Evolutionary conservation across 73 alveolate species (phyloP).

Genomic region (Tetrahymena thermophila): DNA sequence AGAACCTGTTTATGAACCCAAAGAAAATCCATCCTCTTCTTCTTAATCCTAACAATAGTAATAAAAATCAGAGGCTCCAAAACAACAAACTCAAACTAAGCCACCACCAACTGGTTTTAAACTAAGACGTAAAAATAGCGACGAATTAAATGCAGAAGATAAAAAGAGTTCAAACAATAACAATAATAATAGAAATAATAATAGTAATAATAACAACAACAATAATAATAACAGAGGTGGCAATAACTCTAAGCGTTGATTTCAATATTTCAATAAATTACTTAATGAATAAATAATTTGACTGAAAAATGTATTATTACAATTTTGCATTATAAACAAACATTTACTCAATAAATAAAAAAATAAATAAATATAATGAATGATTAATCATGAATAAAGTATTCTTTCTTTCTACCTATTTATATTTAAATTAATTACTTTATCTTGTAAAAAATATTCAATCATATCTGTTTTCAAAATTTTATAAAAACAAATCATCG

Average conservation of each 20-base stretch:
- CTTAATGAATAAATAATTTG: neutral
- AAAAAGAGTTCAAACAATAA: neutral
- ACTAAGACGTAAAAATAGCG: neutral
- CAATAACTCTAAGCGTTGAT: neutral
- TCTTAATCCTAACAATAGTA: neutral
- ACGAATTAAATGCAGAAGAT: neutral
- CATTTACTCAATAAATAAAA: too few relatives aligned
- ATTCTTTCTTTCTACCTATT: too few relatives aligned
- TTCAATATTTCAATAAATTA: neutral
- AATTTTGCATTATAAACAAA: too few relatives aligned
- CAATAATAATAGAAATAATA: neutral
- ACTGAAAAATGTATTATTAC: neutral
- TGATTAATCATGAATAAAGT: too few relatives aligned
- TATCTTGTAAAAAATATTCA: too few relatives aligned
- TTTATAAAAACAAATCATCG: too few relatives aligned
- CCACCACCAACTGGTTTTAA: neutral
- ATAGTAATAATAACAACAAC: neutral
- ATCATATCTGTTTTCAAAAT: too few relatives aligned
- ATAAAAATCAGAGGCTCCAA: neutral
- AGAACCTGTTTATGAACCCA: neutral
- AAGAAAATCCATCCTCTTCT: neutral
- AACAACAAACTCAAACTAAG: neutral
- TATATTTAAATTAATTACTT: too few relatives aligned
- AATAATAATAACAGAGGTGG: neutral
- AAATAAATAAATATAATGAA: too few relatives aligned